These are phyloP conservation scores for Dissophora globulifera DNA, from an alignment of 192 early-diverging fungal species.

Conservation along the genomic window DNA sequence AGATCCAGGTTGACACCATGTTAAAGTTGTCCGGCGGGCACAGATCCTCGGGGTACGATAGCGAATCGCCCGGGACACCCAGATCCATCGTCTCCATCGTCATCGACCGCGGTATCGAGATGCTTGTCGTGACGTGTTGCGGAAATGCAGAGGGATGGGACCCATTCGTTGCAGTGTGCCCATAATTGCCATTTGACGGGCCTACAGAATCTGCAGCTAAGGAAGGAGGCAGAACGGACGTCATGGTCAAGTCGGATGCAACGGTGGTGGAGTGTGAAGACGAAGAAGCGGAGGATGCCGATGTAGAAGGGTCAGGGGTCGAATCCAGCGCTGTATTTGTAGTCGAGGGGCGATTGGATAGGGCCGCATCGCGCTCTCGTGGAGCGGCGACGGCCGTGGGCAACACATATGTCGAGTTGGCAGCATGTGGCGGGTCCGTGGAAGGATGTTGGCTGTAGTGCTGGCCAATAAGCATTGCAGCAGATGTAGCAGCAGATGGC, in stretches of 20 bases:
- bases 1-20: constrained; percentile 95
- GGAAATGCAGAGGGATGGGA: background rate
- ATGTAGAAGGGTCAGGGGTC: background rate
- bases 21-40: constrained; percentile 95
- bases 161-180: background rate
- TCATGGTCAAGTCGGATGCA: background rate
- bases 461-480: constrained; percentile 20
- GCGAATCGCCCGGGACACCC: constrained; percentile 44
- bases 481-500: constrained; percentile 2
- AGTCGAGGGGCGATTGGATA: constrained; percentile 8
- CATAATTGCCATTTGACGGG: background rate
- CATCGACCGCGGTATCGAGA: constrained; percentile 22
- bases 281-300: background rate
- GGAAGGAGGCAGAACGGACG: background rate
- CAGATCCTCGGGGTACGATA: constrained; percentile 67
- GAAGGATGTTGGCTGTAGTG: constrained; percentile 19
- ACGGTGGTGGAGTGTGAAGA: background rate
- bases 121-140: constrained; percentile 1
- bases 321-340: constrained; percentile 14
- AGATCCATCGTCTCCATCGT: constrained; percentile 38
- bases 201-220: background rate
- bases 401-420: constrained; percentile 10
- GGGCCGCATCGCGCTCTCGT: background rate
- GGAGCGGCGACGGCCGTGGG: background rate
- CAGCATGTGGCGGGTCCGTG: constrained; percentile 21